Conservation (phyloP, 2,329 filamentous ascomycete species). For the Phaeophleospora eucalypticola region DNA sequence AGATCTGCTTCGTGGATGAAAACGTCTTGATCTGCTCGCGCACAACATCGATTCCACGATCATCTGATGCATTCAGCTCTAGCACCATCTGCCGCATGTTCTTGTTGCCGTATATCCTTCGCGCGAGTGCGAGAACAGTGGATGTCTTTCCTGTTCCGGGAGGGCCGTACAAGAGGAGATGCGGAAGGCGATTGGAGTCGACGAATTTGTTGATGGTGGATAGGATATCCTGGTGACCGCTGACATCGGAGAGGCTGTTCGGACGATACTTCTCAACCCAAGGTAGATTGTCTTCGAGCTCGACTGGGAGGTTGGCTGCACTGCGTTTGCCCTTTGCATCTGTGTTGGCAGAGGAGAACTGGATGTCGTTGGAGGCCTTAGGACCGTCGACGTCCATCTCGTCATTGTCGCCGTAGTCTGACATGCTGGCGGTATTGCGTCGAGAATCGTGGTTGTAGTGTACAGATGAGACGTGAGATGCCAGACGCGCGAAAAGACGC, state of each 20-base stretch:
- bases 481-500: background rate
- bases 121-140: slow-evolving; percentile 86
- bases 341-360: slow-evolving; percentile 70
- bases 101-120: slow-evolving; percentile 83
- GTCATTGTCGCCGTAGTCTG: slow-evolving; percentile 56
- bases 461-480: background rate
- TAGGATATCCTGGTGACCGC: slow-evolving; percentile 94
- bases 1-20: slow-evolving; percentile 96
- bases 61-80: slow-evolving; percentile 94
- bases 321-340: slow-evolving; percentile 81
- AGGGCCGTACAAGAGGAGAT: slow-evolving; percentile 93
- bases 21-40: slow-evolving; percentile 99
- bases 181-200: slow-evolving; percentile 86
- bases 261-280: slow-evolving; percentile 99
- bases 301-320: slow-evolving; percentile 86
- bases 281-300: slow-evolving; percentile 88
- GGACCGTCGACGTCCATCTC: slow-evolving; percentile 64
- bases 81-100: slow-evolving; percentile 99
- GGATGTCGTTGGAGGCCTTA: slow-evolving; percentile 40
- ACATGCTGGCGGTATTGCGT: slow-evolving; percentile 39
- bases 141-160: slow-evolving; percentile 97
- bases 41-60: slow-evolving; percentile 95
- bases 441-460: background rate
- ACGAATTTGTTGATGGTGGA: slow-evolving; percentile 97
- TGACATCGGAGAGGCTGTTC: slow-evolving; percentile 82